Base-by-base conservation (phyloP, 1,284 basidiomycete species). In the Earliella scabrosa region DNA sequence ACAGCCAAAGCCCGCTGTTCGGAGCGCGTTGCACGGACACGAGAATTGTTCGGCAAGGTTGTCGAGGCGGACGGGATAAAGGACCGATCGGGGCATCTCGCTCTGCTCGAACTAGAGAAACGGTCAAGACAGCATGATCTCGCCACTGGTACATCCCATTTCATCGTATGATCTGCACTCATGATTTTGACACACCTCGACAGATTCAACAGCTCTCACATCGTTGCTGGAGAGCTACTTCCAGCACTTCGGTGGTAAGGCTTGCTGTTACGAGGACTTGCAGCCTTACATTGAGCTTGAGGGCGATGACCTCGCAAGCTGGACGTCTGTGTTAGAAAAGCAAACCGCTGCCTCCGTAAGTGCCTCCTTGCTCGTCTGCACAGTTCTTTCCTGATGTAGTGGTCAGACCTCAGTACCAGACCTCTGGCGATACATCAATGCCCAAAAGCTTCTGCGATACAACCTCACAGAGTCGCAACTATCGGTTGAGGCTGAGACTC, bases 251-350 rank as follows among this genome's bases (percentile, higher is more conserved):
- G 88, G 89, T 11, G 83, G 86, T 68, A 97, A 95, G 71, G 77
- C 87, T 5, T 93, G 90, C 70, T 94, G 92, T 69, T 92, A 86
- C 60, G 93, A 95, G 71, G 94, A 97, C 65, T 73, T 97, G 41
- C 80, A 80, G 60, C 83, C 85, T 4, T 94, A 89, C 67, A 70
- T 85, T 36, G 64, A 67, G 8, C 71, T 89, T 4, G 72, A 78
- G 27, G 76, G 73, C 41, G 76, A 80, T 2, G 78, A 80, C 11
- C 68, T 80, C 13, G 53, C 70, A 10, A 72, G 73, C 54, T 90
- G 88, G 84, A 80, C 77, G 20, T 66, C 77, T n/a, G 83, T 82
- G 69, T 73, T 91, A 20, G 72, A 81, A 52, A 69, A 71, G 36
- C 71, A 80, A 52, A 71, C 79, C 11, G 68, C 74, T 45, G 75